Evolutionary conservation across 2,329 filamentous ascomycete species (phyloP).

Genomic region (Fusarium beomiforme): DNA sequence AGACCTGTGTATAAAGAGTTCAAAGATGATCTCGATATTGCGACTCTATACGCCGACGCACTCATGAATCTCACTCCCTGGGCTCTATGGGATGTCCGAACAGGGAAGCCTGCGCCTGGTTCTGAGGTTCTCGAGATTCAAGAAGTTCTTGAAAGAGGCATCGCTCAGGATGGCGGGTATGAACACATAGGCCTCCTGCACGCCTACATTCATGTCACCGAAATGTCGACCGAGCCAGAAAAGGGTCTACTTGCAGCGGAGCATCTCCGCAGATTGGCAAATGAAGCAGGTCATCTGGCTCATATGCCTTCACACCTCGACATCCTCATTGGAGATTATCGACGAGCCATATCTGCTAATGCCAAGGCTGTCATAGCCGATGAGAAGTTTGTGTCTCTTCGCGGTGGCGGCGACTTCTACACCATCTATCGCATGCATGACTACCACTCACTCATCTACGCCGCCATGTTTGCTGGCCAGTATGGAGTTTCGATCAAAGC

Average conservation of each 20-base stretch:
- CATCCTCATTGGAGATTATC: slow-evolving; percentile 75
- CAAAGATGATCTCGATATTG: slow-evolving; percentile 49
- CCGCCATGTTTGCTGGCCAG: slow-evolving; percentile 78
- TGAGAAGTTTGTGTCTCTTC: slow-evolving; percentile 66
- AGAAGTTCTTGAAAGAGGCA: slow-evolving; percentile 54
- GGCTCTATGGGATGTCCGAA: slow-evolving; percentile 52
- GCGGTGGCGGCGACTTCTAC: slow-evolving; percentile 74
- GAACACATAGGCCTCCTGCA: slow-evolving; percentile 77
- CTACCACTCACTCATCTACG: slow-evolving; percentile 78
- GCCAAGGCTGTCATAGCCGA: slow-evolving; percentile 71
- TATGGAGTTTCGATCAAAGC: slow-evolving; percentile 69
- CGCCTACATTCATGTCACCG: slow-evolving; percentile 81
- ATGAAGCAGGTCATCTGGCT: slow-evolving; percentile 73
- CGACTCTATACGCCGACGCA: slow-evolving; percentile 48
- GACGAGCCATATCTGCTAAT: slow-evolving; percentile 68
- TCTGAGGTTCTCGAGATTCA: slow-evolving; percentile 49
- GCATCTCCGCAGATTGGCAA: slow-evolving; percentile 69
- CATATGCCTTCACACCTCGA: slow-evolving; percentile 83
- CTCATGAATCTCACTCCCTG: slow-evolving; percentile 57
- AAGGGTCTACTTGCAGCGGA: slow-evolving; percentile 68
- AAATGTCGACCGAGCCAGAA: slow-evolving; percentile 75
- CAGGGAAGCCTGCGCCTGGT: slow-evolving; percentile 45
- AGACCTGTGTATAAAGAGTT: slow-evolving; percentile 46
- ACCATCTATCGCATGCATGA: slow-evolving; percentile 77
- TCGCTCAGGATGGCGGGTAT: slow-evolving; percentile 54